Percentiles rank a stretch among this genome's conserved stretches.
Conservation (phyloP, 2,329 filamentous ascomycete species). For the Pseudogymnoascus sp. region DNA sequence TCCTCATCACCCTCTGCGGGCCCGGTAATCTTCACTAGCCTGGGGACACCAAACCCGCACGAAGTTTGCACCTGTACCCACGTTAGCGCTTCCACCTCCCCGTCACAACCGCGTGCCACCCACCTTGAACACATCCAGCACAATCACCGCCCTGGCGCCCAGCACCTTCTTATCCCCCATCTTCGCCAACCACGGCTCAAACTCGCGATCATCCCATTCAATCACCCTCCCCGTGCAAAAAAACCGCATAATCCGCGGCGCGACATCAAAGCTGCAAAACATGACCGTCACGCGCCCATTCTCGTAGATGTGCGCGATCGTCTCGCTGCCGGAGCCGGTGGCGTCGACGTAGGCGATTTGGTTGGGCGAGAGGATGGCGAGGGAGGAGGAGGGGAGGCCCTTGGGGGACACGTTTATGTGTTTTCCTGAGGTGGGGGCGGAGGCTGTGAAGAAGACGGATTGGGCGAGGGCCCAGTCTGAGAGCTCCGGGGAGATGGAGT, state of each 20-base stretch:
- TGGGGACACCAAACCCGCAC: constrained; percentile 58
- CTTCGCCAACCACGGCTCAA: constrained; percentile 34
- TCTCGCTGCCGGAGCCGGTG: constrained; percentile 69
- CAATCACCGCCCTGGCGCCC: constrained; percentile 51
- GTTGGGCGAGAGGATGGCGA: constrained; percentile 48
- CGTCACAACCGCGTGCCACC: background rate
- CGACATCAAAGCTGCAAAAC: constrained; percentile 57
- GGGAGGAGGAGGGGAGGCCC: constrained; percentile 54
- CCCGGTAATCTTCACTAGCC: constrained; percentile 28
- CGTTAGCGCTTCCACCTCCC: background rate
- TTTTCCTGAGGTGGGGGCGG: constrained; percentile 55
- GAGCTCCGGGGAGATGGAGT: constrained; percentile 46
- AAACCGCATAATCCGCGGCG: constrained; percentile 54
- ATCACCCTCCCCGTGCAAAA: constrained; percentile 53
- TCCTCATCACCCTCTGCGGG: constrained; percentile 29
- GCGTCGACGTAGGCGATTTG: constrained; percentile 64
- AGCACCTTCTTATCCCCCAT: constrained; percentile 38
- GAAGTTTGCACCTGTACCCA: constrained; percentile 46
- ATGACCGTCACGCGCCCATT: constrained; percentile 68
- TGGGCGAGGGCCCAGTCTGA: constrained; percentile 57
- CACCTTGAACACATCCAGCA: constrained; percentile 53
- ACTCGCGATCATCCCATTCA: constrained; percentile 48
- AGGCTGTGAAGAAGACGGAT: constrained; percentile 67
- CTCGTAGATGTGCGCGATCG: constrained; percentile 66
- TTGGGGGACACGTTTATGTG: constrained; percentile 78